These are phyloP conservation scores for Cryptococcus sp. DNA, from an alignment of 1,284 basidiomycete species.

Conservation along the genomic window DNA sequence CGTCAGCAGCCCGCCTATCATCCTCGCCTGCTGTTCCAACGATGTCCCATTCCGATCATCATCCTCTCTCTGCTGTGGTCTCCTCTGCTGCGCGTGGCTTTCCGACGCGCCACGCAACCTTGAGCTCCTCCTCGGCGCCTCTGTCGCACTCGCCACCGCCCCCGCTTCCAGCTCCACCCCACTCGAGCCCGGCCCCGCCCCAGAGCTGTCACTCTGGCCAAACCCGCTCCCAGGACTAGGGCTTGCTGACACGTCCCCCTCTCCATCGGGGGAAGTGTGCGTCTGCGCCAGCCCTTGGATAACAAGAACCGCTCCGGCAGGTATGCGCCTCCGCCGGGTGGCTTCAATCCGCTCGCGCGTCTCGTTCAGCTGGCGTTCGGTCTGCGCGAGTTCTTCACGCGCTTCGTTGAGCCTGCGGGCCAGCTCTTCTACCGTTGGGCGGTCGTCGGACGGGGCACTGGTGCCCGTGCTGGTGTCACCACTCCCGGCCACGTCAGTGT, in stretches of 20 bases:
- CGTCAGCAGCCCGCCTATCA: constrained; percentile 48
- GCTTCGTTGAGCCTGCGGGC: constrained; percentile 9
- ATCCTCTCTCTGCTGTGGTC: neutral
- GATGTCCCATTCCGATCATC: constrained; percentile 15
- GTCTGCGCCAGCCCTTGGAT: constrained; percentile 50
- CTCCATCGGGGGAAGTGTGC: constrained; percentile 16
- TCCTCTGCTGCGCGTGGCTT: neutral
- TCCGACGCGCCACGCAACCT: constrained; percentile 15
- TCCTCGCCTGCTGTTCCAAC: constrained; percentile 43
- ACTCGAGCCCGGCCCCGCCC: constrained; percentile 1
- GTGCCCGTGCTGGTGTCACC: neutral
- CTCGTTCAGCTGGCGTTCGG: constrained; percentile 9
- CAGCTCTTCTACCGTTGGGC: constrained; percentile 1
- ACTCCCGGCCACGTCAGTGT: too few species aligned
- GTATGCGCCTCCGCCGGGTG: constrained; percentile 13
- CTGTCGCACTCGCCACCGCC: too few species aligned
- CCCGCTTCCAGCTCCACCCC: neutral
- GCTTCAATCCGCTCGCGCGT: constrained; percentile 9
- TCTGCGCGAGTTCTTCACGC: constrained; percentile 12
- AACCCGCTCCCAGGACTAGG: neutral
- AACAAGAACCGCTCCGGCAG: constrained; percentile 45
- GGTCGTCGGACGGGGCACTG: neutral
- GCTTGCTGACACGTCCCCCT: neutral
- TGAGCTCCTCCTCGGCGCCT: neutral
- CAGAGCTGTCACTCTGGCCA: neutral